Percentiles rank a stretch among this genome's conserved stretches.
phyloP scores from a whole-genome alignment of 2,329 filamentous ascomycete species.

The Pseudovirgaria hyperparasitica region DNA sequence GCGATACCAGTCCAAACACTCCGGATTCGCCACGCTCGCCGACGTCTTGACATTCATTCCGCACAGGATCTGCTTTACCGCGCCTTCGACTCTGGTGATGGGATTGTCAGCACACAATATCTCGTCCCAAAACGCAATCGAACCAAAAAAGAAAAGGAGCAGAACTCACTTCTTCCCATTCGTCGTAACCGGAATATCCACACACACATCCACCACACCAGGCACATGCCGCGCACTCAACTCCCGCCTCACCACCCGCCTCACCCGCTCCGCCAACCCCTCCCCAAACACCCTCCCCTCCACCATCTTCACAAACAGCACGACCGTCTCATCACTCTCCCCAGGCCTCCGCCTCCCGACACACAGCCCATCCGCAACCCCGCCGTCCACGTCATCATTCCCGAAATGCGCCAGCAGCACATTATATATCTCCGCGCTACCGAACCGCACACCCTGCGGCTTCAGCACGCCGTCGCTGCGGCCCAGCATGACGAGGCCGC shows the following conservation, averaged over 20 bases:
- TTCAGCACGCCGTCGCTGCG: conserved; percentile 89
- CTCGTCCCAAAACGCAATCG: background rate
- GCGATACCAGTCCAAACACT: conserved; percentile 78
- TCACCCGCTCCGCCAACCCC: conserved; percentile 51
- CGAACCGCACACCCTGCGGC: conserved; percentile 81
- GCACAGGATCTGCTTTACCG: conserved; percentile 90
- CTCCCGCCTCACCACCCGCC: conserved; percentile 57
- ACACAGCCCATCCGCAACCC: conserved; percentile 79
- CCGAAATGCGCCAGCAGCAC: conserved; percentile 76
- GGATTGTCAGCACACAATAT: conserved; percentile 4
- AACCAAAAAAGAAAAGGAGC: background rate
- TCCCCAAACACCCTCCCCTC: conserved; percentile 43
- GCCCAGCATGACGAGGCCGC: conserved; percentile 81
- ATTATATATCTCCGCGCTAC: conserved; percentile 92
- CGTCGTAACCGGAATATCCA: conserved; percentile 78
- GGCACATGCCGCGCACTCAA: conserved; percentile 85
- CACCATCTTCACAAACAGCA: conserved; percentile 74
- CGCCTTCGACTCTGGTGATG: conserved; percentile 65
- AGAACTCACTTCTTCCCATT: conserved; percentile 83
- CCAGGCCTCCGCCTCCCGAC: conserved; percentile 60
- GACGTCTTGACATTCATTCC: conserved; percentile 78
- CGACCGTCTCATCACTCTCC: conserved; percentile 75
- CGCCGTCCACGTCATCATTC: too few species aligned
- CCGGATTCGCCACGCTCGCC: conserved; percentile 85
- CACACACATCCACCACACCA: conserved; percentile 65